Base-by-base conservation (phyloP, 2,329 filamentous ascomycete genomes). In the Fusarium beomiforme region DNA sequence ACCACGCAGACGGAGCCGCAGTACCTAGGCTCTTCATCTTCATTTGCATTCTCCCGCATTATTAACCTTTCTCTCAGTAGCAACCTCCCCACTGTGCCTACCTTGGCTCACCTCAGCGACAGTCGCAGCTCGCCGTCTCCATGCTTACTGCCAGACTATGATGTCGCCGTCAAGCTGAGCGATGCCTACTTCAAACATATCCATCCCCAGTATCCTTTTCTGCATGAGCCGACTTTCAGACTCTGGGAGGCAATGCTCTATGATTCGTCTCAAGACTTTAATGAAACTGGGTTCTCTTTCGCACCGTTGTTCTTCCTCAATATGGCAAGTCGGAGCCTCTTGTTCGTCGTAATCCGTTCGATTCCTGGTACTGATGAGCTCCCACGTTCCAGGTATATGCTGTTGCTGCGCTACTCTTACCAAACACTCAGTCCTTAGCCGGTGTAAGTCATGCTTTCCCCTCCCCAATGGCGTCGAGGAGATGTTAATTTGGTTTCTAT, bases 281-380 rank as follows among this genome's bases (percentile, higher is more conserved):
- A 14, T 8, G 21, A 24, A 16, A 43, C 21, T 24, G 21, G 41
- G 21, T 24, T 43, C 21, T 24, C 21, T 43, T 43, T 43, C 14
- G 12, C 16, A 11, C 41, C 21, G 10, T 5, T 43, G 8, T 43
- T 43, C 16, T 43, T 43, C 12, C 21, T 43, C 10, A 43, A 43
- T 0, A 43, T 43, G 16, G 41, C 24, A 7, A 17, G 41, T 43
- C 14, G 16, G 10, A 24, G 41, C 21, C 9, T 43, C 5, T 43
- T 43, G 6, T 24, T 13, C 1, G 9, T 17, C 5, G 10, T 43
- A 3, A 17, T 2, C 16, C 14, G 8, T 42, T 11, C 4, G 9
- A 5, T 16, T 17, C 3, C 0, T n/a, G 3, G 10, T 1, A 24
- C 21, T 43, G 10, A 43, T 1, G 2, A 24, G 7, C 0, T 24